Evolutionary conservation across 202 grass and related monocot species (phyloP), one percentile per base, ranked within the genome.

Genomic region (Setaria italica): DNA sequence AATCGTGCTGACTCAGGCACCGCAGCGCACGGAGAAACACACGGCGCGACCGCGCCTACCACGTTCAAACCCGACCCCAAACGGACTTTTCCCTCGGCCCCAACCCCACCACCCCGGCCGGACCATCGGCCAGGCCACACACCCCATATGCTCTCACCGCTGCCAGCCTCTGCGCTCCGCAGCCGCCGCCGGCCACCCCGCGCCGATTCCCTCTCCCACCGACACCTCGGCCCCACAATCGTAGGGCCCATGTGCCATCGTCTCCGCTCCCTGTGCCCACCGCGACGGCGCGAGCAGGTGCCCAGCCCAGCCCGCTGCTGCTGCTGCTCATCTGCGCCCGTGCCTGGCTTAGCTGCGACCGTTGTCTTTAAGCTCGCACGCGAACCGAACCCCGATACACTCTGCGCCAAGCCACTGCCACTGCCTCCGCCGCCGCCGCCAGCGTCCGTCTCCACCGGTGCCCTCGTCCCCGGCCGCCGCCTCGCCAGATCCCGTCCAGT

Each of bases 361-460:
- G 15, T 65, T 79, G 74, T 79, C 88, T 86, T 85, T 20, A 74
- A 83, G 48, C 84, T 56, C 73, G 14, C 80, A 30, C 70, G 65
- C 30, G 51, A 72, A 84, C 6, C 76, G 14, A 63, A 5, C 29
- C 34, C 30, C 57, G 43, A 46, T 32, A 21, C 62, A 34, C 59
- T 25, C 13, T 39, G 32, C 50, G 49, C 19, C 5, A 9, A 77
- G 54, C 11, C 67, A 21, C 67, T 35, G 21, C 9, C 51, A 2
- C 80, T 0, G 39, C 14, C 1, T 15, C 50, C 51, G 9, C n/a
- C 51, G 19, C 35, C n/a, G 16, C 19, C 55, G 7, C 8, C 43
- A 9, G 1, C 43, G 7, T 1, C 29, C 1, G 5, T 46, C 13
- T 21, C 20, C 55, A 6, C 53, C 6, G 17, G 63, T n/a, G 46